Evolutionary conservation across 352 stramenopile species (phyloP), one percentile per base, ranked within the genome.

Genomic region (Phytopythium boreale): DNA sequence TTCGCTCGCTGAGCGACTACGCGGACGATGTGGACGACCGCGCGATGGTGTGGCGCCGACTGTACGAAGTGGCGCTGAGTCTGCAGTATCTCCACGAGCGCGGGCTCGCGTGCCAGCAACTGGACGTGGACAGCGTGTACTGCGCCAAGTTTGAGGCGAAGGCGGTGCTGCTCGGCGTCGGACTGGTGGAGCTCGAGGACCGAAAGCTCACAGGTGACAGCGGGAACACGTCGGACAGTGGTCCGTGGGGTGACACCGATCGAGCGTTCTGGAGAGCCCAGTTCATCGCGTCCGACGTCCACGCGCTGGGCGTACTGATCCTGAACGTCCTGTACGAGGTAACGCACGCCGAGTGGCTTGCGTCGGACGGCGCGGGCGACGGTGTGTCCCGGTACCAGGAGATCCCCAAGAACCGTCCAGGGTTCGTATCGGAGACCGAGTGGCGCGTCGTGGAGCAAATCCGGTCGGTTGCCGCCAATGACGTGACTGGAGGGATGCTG

Each of bases 41-140:
- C 22, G 8, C 3, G 4, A 1, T 27, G 17, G 24, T 61, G 15
- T 61, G 56, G 56, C 26, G 56, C 1, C 22, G 36, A 1, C 15
- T 61, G n/a, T 50, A 50, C 37, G 37, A 61, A 37, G 37, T 61
- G 31, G 56, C 36, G 22, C 56, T 61, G 15, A 4, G 37, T 51
- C 37, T 61, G n/a, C 56, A 61, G 39, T 61, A 61, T 17, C 34
- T 61, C 12, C 56, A 61, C n/a, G 56, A 61, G 56, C 34, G 56
- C 31, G 56, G 56, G 9, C 56, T 61, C 14, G n/a, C 36, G 24
- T 51, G 56, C 31, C 10, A 22, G n/a, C 29, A 31, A 15, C 53
- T 59, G 36, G 31, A 59, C 20, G 53, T 44, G 3, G 9, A 2
- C n/a, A 27, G 19, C 22, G 53, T 31, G 3, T 59, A n/a, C 9